Conservation (phyloP, 73 alveolate genomes). For the Paramecium sexaurelia region DNA sequence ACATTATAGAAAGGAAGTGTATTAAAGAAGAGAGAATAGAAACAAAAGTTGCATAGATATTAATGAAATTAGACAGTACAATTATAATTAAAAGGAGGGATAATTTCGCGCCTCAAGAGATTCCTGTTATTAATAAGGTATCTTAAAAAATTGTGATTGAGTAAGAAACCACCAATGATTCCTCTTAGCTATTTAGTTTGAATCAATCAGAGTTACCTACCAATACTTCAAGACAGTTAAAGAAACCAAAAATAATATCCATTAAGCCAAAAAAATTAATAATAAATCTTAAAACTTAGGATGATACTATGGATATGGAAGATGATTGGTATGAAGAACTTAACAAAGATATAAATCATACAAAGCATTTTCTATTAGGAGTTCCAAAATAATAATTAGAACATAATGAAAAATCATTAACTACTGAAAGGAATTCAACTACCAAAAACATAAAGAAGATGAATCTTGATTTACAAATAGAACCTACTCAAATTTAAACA, state of each 20-base stretch:
- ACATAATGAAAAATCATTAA: neutral
- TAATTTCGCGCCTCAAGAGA: conserved; percentile 43
- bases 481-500: neutral
- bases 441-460: neutral
- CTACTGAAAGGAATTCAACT: neutral
- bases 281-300: neutral
- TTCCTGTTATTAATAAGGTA: conserved; percentile 44
- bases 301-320: neutral
- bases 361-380: conserved; percentile 1
- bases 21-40: neutral
- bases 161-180: neutral
- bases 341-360: conserved; percentile 2
- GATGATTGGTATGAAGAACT: neutral
- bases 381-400: neutral
- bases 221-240: neutral
- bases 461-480: neutral
- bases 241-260: neutral
- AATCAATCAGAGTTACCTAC: neutral
- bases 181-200: neutral
- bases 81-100: conserved; percentile 32
- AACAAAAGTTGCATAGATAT: conserved; percentile 22
- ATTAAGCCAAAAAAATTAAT: neutral
- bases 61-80: neutral
- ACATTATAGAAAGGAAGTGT: neutral
- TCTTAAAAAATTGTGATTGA: conserved; percentile 41